Percentiles rank a stretch among this genome's conserved stretches.
Evolutionary conservation across 202 grass and related monocot species (phyloP).

Genomic region (Musa balbisiana): DNA sequence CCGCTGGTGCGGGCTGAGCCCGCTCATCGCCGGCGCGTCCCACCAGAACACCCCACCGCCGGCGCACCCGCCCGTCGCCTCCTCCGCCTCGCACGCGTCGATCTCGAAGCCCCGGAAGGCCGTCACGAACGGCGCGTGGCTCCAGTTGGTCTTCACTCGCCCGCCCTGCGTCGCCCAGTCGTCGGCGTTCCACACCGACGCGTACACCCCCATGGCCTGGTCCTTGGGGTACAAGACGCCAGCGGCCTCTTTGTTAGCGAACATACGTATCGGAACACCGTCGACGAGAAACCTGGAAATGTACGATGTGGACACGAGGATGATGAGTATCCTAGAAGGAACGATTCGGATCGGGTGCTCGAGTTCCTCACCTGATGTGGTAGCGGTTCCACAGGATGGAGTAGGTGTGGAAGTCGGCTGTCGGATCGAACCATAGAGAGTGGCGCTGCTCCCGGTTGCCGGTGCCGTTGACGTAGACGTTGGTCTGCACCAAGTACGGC

Average conservation of each 20-base stretch:
- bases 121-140: slow-evolving; percentile 17
- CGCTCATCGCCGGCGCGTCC: slow-evolving; percentile 12
- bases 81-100: not conserved
- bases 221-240: slow-evolving; percentile 2
- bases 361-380: slow-evolving; percentile 2
- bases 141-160: slow-evolving; percentile 19
- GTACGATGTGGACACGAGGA: too few species aligned
- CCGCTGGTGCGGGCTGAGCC: slow-evolving; percentile 21
- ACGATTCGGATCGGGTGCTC: too few species aligned
- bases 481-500: slow-evolving; percentile 12
- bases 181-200: slow-evolving; percentile 7
- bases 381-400: slow-evolving; percentile 15
- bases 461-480: slow-evolving; percentile 8
- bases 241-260: not conserved
- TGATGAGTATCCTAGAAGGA: not conserved
- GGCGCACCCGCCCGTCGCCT: not conserved
- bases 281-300: slow-evolving; percentile 9
- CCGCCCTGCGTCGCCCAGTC: slow-evolving; percentile 23
- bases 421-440: slow-evolving; percentile 11
- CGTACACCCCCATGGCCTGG: slow-evolving; percentile 24
- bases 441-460: slow-evolving; percentile 15
- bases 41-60: slow-evolving; percentile 16
- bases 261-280: slow-evolving; percentile 8
- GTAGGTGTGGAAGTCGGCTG: slow-evolving; percentile 10
- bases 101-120: slow-evolving; percentile 1